Base-by-base conservation (phyloP, 768 basidiomycete genomes). In the Amanita pseudoporphyria region DNA sequence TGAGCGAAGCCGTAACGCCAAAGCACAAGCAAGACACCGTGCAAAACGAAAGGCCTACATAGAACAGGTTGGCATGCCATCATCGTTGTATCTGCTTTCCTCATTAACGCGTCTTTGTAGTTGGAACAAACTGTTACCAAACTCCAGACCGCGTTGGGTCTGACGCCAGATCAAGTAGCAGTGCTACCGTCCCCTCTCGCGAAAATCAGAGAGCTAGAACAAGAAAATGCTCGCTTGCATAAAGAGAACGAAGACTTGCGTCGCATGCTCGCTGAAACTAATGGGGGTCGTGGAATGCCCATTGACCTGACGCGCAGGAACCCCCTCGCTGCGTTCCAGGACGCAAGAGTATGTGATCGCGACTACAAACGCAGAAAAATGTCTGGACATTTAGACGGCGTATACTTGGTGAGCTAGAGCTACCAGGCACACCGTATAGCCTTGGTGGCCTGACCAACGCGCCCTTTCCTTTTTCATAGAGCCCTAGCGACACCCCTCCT, bases 31-130 rank as follows among this genome's bases (percentile, higher is more conserved):
- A 31, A 73, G 89, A 58, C 89, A 92, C 72, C 81, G 89, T 53
- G 89, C 88, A 63, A 92, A 92, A 66, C 77, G 89, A 67, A 92
- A 92, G 71, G 89, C 89, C 9, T 92, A 92, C 71, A 90, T 92
- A 61, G 87, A 91, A 57, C 86, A 89, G 76, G 88, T 87, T 47
- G 19, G 70, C 4, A 58, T 22, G 41, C 38, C 44, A 28, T 30
- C 39, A 43, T 37, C 31, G n/a, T 42, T 32, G 42, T 47, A 10
- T 36, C 31, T 40, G 16, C 50, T 14, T 1, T 18, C 35, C n/a
- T 30, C 13, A 19, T 28, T 41, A 2, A 49, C 39, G 36, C 52
- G 48, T 41, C 54, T 38, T 16, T n/a, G n/a, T 60, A 91, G 89
- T 74, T 92, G 52, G 88, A 92, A 57, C 80, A 85, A 62, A 90